Evolutionary conservation across 2,329 filamentous ascomycete genomes (phyloP).

Genomic region (Epichloe amarillans): DNA sequence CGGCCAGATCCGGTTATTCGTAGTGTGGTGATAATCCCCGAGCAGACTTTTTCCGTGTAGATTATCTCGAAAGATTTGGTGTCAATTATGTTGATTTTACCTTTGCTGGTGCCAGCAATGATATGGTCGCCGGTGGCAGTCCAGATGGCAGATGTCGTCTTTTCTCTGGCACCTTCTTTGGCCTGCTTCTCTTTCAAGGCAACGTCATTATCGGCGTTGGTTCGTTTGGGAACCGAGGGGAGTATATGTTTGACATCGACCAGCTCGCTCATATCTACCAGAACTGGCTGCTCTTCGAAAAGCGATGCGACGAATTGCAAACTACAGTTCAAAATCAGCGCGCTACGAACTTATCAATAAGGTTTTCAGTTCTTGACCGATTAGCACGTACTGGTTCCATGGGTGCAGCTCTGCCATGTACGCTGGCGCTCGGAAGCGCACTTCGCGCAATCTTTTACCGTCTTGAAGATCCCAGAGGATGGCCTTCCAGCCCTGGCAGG

Average conservation of each 20-base stretch:
- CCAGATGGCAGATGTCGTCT: constrained; percentile 86
- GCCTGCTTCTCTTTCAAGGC: constrained; percentile 68
- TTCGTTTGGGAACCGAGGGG: constrained; percentile 65
- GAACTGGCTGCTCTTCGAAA: constrained; percentile 81
- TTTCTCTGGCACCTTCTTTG: constrained; percentile 86
- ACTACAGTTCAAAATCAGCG: constrained; percentile 30
- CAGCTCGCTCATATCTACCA: constrained; percentile 65
- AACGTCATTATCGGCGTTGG: constrained; percentile 55
- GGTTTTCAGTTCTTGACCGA: not conserved
- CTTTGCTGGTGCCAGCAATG: constrained; percentile 85
- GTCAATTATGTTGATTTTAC: constrained; percentile 91
- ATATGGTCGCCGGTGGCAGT: constrained; percentile 77
- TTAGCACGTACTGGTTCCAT: constrained; percentile 55
- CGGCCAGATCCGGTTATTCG: constrained; percentile 71
- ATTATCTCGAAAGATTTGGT: constrained; percentile 68
- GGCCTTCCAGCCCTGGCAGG: constrained; percentile 92
- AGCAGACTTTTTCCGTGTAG: constrained; percentile 79
- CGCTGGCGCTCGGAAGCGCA: constrained; percentile 83
- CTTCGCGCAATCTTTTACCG: constrained; percentile 60
- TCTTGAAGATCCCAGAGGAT: constrained; percentile 83
- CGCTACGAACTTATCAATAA: not conserved
- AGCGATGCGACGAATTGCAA: constrained; percentile 79
- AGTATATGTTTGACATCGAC: constrained; percentile 63
- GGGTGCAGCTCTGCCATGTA: constrained; percentile 96
- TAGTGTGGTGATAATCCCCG: constrained; percentile 76